Evolutionary conservation across 2,329 filamentous ascomycete genomes (phyloP).

Genomic region (Rasamsonia emersonii): DNA sequence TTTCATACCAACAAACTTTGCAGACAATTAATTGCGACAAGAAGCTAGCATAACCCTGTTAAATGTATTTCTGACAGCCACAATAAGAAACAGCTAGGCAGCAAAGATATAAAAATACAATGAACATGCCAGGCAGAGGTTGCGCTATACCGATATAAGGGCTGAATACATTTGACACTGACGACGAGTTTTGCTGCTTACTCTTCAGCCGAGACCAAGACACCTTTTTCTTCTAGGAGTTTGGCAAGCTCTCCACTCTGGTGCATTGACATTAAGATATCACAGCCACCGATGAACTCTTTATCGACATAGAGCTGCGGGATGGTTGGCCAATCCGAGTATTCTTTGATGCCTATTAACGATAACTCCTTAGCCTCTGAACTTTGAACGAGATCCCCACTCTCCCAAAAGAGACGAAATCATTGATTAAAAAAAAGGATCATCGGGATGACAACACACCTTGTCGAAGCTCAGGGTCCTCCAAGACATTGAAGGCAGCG

Average conservation of each 20-base stretch:
- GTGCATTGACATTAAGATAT: conserved; percentile 95
- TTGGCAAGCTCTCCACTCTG: conserved; percentile 89
- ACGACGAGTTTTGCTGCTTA: conserved; percentile 10
- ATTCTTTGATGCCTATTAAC: conserved; percentile 83
- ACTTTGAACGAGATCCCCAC: not conserved
- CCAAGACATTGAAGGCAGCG: conserved; percentile 94
- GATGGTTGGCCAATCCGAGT: conserved; percentile 98
- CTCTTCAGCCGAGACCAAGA: conserved; percentile 59
- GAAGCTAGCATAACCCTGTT: too few species aligned
- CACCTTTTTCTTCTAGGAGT: conserved; percentile 81
- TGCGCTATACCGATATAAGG: too few species aligned
- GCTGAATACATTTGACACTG: not conserved
- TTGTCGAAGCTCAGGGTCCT: conserved; percentile 76
- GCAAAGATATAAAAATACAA: too few species aligned
- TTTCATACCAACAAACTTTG: too few species aligned
- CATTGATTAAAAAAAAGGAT: not conserved
- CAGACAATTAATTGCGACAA: too few species aligned
- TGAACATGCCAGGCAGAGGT: too few species aligned
- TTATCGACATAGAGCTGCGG: conserved; percentile 92
- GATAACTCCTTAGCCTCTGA: conserved; percentile 2
- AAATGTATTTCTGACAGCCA: too few species aligned
- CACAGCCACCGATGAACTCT: conserved; percentile 95
- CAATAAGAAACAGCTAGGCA: too few species aligned
- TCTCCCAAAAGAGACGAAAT: not conserved
- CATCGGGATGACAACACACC: conserved; percentile 45